Percentiles rank a stretch among this genome's conserved stretches.
phyloP scores from a whole-genome alignment of 768 basidiomycete genomes.

The Chalciporus piperatus region DNA sequence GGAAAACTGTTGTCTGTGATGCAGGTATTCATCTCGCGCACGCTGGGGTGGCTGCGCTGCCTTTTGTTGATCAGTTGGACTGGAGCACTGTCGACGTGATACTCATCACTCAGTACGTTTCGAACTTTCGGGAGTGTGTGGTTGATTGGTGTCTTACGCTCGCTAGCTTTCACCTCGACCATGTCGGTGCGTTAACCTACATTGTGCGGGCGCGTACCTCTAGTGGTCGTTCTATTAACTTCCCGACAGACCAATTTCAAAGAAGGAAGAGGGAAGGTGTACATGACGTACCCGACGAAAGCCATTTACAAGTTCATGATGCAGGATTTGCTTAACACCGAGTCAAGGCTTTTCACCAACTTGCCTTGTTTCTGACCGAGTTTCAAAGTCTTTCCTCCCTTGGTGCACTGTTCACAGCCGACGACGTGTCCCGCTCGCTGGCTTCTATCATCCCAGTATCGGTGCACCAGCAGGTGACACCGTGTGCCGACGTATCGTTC shows the following conservation, averaged over 20 bases:
- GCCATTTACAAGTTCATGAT: slow-evolving; percentile 97
- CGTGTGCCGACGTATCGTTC: slow-evolving; percentile 89
- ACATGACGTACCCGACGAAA: slow-evolving; percentile 99
- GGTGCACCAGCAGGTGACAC: slow-evolving; percentile 84
- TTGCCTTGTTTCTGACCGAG: background rate
- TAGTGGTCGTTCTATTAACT: background rate
- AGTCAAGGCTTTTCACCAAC: slow-evolving; percentile 42
- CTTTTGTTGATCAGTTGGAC: slow-evolving; percentile 93
- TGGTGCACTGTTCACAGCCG: slow-evolving; percentile 70
- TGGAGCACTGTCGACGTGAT: slow-evolving; percentile 97
- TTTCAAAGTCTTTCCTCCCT: slow-evolving; percentile 55
- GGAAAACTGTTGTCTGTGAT: slow-evolving; percentile 92
- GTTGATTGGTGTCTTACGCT: background rate
- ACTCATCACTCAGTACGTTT: slow-evolving; percentile 86
- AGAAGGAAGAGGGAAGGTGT: slow-evolving; percentile 94
- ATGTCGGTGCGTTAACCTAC: slow-evolving; percentile 93
- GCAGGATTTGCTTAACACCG: slow-evolving; percentile 93
- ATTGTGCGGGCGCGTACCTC: too few species aligned
- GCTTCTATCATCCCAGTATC: slow-evolving; percentile 84
- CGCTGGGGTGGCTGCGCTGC: slow-evolving; percentile 89
- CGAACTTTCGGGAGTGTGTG: background rate
- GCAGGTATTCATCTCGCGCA: slow-evolving; percentile 92
- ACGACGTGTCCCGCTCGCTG: slow-evolving; percentile 77
- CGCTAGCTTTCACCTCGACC: slow-evolving; percentile 90
- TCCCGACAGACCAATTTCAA: slow-evolving; percentile 85